Evolutionary conservation across 1,284 basidiomycete species (phyloP), one percentile per base, ranked within the genome.

Genomic region (Sphagnurus paluster): DNA sequence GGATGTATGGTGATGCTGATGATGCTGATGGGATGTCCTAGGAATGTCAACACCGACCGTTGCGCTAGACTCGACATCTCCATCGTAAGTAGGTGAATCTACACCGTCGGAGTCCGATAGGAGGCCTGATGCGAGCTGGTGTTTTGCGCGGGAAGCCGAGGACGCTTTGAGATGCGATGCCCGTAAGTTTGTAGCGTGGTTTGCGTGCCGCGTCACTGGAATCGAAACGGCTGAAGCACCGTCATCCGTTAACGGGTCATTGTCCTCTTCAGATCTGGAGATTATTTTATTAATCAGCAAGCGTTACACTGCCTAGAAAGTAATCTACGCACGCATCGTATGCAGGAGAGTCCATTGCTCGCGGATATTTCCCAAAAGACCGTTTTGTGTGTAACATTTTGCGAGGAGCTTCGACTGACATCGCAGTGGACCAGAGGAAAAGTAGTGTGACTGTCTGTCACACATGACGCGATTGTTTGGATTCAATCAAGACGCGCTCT

Each of bases 31-130:
- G 16, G 60, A 56, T 39, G 49, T 46, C 50, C 55, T 43, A 37
- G 66, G 65, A 38, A 65, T 62, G 35, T 73, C 70, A 9, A 67
- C 67, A 25, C 75, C 72, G 29, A 72, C 77, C n/a, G 80, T 86
- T 4, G 85, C 80, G 60, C 79, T 84, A 40, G 81, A 87, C 64
- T 95, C 92, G 48, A 95, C 75, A 67, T 95, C 92, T 33, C 92
- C 92, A 59, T 95, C 91, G 63, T 94, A 94, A 0, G 91, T 94
- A 24, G 87, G 87, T 0, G 84, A 87, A 60, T 90, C 88, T 8
- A 86, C 76, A 47, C 87, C 84, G 57, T 82, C 80, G 41, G 87
- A 86, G 55, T 87, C 85, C 16, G 79, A 82, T 46, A 82, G 64
- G 48, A 85, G 55, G 48, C 71, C 72, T 33, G 74, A 69, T 9